Evolutionary conservation across 306 rosid genomes (phyloP).

Genomic region (Cicer yamashitae): DNA sequence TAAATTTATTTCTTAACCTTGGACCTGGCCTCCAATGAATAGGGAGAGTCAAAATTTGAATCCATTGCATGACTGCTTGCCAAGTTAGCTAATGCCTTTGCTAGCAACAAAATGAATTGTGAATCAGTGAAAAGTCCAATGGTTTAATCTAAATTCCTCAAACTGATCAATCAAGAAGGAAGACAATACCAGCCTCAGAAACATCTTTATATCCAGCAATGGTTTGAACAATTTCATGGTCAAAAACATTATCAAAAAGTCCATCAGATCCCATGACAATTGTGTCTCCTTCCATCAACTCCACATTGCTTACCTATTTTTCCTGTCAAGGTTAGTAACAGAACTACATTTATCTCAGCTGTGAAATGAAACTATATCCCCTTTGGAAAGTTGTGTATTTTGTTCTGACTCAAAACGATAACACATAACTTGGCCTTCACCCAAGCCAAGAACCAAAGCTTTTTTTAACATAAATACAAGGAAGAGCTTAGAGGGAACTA

Average conservation of each 20-base stretch:
- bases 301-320: constrained; percentile 72
- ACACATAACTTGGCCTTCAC: constrained; percentile 26
- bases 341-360: constrained; percentile 20
- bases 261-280: constrained; percentile 90
- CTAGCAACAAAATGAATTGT: constrained; percentile 63
- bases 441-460: constrained; percentile 3
- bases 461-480: constrained; percentile 13
- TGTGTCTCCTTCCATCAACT: constrained; percentile 71
- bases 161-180: constrained; percentile 38
- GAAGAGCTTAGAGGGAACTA: background rate
- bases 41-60: constrained; percentile 85
- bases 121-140: constrained; percentile 37
- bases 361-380: constrained; percentile 22
- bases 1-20: constrained; percentile 55
- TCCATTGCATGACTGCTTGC: constrained; percentile 82
- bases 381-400: constrained; percentile 25
- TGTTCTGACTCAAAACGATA: background rate
- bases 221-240: constrained; percentile 68
- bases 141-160: constrained; percentile 17
- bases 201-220: constrained; percentile 58
- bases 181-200: constrained; percentile 73
- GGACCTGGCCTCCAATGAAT: constrained; percentile 83
- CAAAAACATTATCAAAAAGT: constrained; percentile 78
- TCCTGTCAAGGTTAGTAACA: constrained; percentile 39
- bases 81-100: constrained; percentile 88